These are phyloP conservation scores for Fusarium decemcellulare DNA, from an alignment of 2,329 filamentous ascomycete genomes.

Conservation along the genomic window DNA sequence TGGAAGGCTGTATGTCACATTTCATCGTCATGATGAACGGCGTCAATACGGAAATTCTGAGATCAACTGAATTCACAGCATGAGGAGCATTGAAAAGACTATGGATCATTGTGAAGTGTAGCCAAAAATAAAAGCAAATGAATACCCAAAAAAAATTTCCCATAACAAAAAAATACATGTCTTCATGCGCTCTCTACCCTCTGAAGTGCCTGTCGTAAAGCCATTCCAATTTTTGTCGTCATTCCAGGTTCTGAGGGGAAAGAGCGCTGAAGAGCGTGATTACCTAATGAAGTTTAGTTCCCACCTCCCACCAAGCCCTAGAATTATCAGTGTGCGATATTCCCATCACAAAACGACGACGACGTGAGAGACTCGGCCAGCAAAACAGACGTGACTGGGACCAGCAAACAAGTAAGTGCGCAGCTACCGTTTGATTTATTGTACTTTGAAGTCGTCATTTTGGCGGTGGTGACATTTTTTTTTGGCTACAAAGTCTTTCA, in stretches of 20 bases:
- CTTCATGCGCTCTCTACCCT: too few relatives aligned
- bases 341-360: conserved; percentile 58
- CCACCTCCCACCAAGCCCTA: conserved; percentile 60
- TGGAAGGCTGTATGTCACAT: conserved; percentile 77
- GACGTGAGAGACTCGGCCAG: conserved; percentile 50
- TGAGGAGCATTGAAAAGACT: conserved; percentile 46
- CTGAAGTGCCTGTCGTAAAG: conserved; percentile 2
- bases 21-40: conserved; percentile 71
- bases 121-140: conserved; percentile 48
- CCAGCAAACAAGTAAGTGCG: conserved; percentile 55
- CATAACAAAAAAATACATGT: conserved; percentile 15
- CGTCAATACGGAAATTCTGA: conserved; percentile 76
- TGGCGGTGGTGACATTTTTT: conserved; percentile 35
- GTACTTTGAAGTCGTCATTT: conserved; percentile 29
- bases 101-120: conserved; percentile 52
- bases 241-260: conserved; percentile 14
- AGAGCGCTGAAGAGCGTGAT: conserved; percentile 45
- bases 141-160: conserved; percentile 43
- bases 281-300: conserved; percentile 59
- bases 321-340: conserved; percentile 58
- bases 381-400: conserved; percentile 51
- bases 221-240: conserved; percentile 19
- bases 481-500: conserved; percentile 33
- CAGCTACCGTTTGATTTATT: conserved; percentile 31
- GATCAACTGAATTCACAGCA: conserved; percentile 59